Conservation (phyloP, 2,329 filamentous ascomycete genomes). For the Lecanicillium sp. region DNA sequence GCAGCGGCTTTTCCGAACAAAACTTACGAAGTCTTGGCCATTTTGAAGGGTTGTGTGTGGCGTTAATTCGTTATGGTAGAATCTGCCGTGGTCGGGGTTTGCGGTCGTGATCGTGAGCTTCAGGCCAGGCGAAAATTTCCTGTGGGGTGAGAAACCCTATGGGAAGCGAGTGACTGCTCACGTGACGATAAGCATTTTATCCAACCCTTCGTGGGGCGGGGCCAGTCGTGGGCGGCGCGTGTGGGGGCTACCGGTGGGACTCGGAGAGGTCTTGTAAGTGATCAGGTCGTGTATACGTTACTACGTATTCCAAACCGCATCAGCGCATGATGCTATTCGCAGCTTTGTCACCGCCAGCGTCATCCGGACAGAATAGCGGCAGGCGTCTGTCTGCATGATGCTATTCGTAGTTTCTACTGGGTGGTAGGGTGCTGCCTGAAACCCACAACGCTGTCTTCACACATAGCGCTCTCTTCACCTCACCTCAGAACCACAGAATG, state of each 20-base stretch:
- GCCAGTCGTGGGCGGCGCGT: not conserved
- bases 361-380: too few relatives aligned
- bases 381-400: too few relatives aligned
- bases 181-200: constrained; percentile 8
- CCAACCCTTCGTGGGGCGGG: constrained; percentile 6
- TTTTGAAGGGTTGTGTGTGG: constrained; percentile 46
- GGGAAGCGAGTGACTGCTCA: constrained; percentile 14
- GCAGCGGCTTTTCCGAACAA: constrained; percentile 5
- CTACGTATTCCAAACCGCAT: too few relatives aligned
- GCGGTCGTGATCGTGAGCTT: constrained; percentile 31
- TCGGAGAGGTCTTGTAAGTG: too few relatives aligned
- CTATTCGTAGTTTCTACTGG: too few relatives aligned
- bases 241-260: not conserved
- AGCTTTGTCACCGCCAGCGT: too few relatives aligned
- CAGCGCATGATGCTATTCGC: too few relatives aligned
- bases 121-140: constrained; percentile 26
- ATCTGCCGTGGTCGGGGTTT: constrained; percentile 30
- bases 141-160: constrained; percentile 38
- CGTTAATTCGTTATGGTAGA: constrained; percentile 33
- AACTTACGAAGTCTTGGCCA: constrained; percentile 60
- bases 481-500: too few relatives aligned
- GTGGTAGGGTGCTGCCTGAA: too few relatives aligned
- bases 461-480: too few relatives aligned
- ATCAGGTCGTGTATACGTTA: too few relatives aligned
- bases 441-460: too few relatives aligned